Base-by-base conservation (phyloP, 768 basidiomycete species). In the Cystobasidium ongulense region DNA sequence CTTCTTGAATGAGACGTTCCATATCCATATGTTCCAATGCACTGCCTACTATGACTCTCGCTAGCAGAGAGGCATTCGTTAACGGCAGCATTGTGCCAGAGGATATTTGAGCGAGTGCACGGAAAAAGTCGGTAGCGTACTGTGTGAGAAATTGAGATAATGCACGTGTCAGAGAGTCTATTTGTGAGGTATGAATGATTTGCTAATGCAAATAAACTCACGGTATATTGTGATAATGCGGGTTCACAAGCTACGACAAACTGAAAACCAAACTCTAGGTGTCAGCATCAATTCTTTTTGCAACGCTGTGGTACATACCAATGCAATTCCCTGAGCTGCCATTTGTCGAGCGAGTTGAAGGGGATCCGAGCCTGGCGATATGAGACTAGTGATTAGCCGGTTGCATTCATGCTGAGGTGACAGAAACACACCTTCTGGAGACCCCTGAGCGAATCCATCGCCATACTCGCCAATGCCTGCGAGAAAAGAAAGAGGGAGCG, bases 241-340 rank as follows among this genome's bases (percentile, higher is more conserved):
- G 95, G 94, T 81, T 98, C 95, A 82, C 95, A 98, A 33, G 95
- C 95, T n/a, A 98, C 95, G 81, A 96, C 93, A 83, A 97, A 97
- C 92, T 96, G 81, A 7, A 74, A 36, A 68, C 27, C 10, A 27
- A 25, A 27, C 11, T 5, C 1, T 15, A 15, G 29, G 33, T 27
- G 41, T 15, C 53, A 68, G 10, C 36, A 31, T 2, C 21, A 36
- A 35, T 0, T 21, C 31, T 18, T 17, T 21, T 39, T 35, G 18
- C 25, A 11, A 11, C 27, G 53, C 10, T 59, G 63, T 29, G 18
- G 11, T 25, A 82, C 88, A 79, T 80, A 92, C 94, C 75, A 97
- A 82, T 10, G 91, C 91, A 78, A 98, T 97, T 4, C 95, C 95
- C 46, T 87, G 85, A 75, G 86, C 84, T 21, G 95, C 95, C 93